Conservation (phyloP, 129 eudicot genomes). For the Chrysanthemum makinoi region DNA sequence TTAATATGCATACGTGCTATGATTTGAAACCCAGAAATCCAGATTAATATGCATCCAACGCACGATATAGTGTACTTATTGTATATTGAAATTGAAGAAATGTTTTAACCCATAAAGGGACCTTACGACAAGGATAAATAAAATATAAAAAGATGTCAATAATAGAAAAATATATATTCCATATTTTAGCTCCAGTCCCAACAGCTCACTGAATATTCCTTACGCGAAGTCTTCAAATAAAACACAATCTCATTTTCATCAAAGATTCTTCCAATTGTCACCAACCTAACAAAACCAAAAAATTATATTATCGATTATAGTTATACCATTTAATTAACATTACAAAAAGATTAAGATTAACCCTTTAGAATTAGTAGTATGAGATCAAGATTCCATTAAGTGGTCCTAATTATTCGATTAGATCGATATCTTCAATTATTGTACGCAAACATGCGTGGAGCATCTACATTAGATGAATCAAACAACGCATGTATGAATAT, state of each 20-base stretch:
- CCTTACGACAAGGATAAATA: background rate
- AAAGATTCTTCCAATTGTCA: constrained; percentile 18
- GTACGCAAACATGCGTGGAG: constrained; percentile 16
- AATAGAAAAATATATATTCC: background rate
- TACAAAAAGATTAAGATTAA: background rate
- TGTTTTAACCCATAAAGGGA: too few relatives aligned
- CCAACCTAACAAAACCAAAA: constrained; percentile 11
- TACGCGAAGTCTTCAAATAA: constrained; percentile 6
- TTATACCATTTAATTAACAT: too few relatives aligned
- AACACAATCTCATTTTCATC: constrained; percentile 11
- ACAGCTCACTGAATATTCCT: constrained; percentile 11
- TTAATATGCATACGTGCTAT: too few relatives aligned
- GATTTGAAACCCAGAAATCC: too few relatives aligned
- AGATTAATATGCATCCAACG: too few relatives aligned
- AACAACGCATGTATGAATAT: constrained; percentile 7
- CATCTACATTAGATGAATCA: constrained; percentile 6
- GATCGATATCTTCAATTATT: constrained; percentile 11
- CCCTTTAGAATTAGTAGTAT: background rate
- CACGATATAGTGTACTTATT: too few relatives aligned
- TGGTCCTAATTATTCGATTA: constrained; percentile 13
- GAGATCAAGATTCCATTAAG: constrained; percentile 8
- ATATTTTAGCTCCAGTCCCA: background rate
- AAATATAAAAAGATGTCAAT: background rate
- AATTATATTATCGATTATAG: too few relatives aligned
- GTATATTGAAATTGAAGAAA: too few relatives aligned